Base-by-base conservation (phyloP, 2,329 filamentous ascomycete species). In the Aspergillus felis region DNA sequence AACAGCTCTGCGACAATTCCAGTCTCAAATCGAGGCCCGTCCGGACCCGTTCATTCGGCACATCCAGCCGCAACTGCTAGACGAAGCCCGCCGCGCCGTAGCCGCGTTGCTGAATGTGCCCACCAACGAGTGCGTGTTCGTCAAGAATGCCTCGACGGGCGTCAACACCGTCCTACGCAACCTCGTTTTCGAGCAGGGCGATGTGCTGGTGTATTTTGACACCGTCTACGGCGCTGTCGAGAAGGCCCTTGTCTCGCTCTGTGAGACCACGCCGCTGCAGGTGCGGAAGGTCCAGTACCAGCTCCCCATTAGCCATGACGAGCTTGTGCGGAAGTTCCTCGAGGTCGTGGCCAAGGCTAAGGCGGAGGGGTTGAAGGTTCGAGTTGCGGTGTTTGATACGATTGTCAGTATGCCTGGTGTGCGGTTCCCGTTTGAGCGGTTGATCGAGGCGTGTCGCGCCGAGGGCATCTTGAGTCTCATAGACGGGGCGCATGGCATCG, bases 401-500 rank as follows among this genome's bases (percentile, higher is more conserved):
- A 85, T 97, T 7, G 87, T 88, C 8, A 91, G 89, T 28, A 78
- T 89, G 24, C 93, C 93, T 0, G 92, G 91, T 0, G 82, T 96
- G 0, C 78, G 87, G 2, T 85, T 96, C 65, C 93, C 93, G 0
- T 96, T 90, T 74, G 86, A 92, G 70, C 74, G 72, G 1, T 75
- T 96, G 56, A 81, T 83, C 1, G 71, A 74, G 7, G 80, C 83
- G 0, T 96, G 92, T 71, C 82, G 80, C 48, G 82, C 87, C 56
- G 78, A 87, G 25, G 84, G 83, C 0, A 77, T 97, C 3, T 69
- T 93, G 54, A 92, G 88, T 65, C 78, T 91, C 22, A 79, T 97
- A 41, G 93, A 97, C 70, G 92, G 85, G 17, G 93, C 93, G 0
- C 93, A 97, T 74, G 88, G 88, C 1, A 77, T 96, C 25, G 93